Percentiles rank a stretch among this genome's conserved stretches.
phyloP scores from a whole-genome alignment of 2,329 filamentous ascomycete genomes.

The Fusarium paranaense region DNA sequence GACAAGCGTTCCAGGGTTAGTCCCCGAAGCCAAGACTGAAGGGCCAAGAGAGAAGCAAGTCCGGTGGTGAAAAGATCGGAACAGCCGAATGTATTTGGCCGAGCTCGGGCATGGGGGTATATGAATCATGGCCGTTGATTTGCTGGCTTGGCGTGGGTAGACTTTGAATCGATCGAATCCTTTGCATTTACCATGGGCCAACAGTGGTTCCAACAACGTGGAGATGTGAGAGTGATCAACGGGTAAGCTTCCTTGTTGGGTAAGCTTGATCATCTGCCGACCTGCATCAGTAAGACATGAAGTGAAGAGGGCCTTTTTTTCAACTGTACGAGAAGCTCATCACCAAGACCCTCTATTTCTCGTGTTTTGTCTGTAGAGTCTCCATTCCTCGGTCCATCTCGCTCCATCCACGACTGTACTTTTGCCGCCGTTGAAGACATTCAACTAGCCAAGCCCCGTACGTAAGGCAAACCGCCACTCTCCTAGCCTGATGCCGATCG shows the following conservation, averaged over 20 bases:
- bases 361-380: background rate
- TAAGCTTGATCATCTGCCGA: background rate
- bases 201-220: background rate
- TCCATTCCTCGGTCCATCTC: background rate
- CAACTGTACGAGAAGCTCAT: background rate
- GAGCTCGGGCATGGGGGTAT: background rate
- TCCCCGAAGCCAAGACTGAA: background rate
- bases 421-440: background rate
- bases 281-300: background rate
- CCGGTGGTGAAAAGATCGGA: too few species aligned
- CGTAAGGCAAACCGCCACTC: background rate
- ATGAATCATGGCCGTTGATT: background rate
- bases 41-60: too few species aligned
- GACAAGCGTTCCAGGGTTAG: too few species aligned
- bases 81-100: background rate
- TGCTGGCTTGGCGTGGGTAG: background rate
- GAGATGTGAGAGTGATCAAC: background rate
- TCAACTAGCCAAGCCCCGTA: background rate
- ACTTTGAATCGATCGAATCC: background rate
- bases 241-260: background rate
- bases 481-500: background rate
- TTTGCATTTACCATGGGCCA: background rate
- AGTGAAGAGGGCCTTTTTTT: background rate
- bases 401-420: background rate
- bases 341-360: background rate